Conservation (phyloP, 148 eudicot genomes). For the Mesembryanthemum crystallinum region DNA sequence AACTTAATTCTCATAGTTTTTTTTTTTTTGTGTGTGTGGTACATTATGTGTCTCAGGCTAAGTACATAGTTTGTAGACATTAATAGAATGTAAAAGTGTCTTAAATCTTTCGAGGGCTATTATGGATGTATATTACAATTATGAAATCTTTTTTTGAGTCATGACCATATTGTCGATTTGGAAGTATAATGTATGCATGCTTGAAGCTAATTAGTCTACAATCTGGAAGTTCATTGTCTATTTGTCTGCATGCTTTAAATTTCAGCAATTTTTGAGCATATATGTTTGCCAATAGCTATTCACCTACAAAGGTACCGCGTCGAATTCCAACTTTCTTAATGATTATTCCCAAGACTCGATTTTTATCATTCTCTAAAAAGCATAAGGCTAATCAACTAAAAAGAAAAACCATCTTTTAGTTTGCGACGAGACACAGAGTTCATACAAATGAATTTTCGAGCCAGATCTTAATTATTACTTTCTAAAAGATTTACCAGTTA, state of each 20-base stretch:
- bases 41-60: conserved; percentile 25
- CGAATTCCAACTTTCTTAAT: neutral
- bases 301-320: conserved; percentile 11
- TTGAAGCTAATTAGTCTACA: neutral
- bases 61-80: conserved; percentile 27
- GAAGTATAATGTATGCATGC: too few species aligned
- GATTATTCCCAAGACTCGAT: neutral
- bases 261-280: conserved; percentile 4
- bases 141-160: conserved; percentile 16
- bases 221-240: too few species aligned
- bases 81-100: conserved; percentile 22
- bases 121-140: conserved; percentile 25
- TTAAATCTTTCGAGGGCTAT: conserved; percentile 19
- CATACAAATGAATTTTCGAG: neutral
- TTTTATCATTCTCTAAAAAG: conserved; percentile 1
- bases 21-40: too few species aligned
- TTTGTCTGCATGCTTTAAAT: neutral
- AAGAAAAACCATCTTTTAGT: too few species aligned
- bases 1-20: conserved; percentile 15
- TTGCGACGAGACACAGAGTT: too few species aligned
- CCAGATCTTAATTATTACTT: neutral
- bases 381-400: conserved; percentile 9
- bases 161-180: neutral
- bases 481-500: neutral
- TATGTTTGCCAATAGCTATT: neutral